Percentiles rank a stretch among this genome's conserved stretches.
Evolutionary conservation across 2,329 filamentous ascomycete genomes (phyloP).

Genomic region (Alternaria triticina): DNA sequence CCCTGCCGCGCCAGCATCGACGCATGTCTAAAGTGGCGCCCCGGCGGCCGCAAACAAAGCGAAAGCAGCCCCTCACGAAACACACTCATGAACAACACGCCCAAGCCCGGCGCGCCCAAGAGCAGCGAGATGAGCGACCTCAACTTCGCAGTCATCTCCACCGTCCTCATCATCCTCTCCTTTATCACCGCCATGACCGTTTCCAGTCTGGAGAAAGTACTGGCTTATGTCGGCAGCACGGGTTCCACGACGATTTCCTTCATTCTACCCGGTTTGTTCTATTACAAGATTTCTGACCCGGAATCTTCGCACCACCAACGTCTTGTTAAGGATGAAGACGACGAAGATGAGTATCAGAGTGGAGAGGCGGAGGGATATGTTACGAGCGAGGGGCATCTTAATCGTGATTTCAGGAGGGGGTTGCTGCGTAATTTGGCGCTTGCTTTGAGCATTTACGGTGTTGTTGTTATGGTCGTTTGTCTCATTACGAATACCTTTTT

Average conservation of each 20-base stretch:
- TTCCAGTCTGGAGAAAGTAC: constrained; percentile 83
- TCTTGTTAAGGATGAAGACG: constrained; percentile 89
- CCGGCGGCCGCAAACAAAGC: constrained; percentile 51
- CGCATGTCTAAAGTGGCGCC: constrained; percentile 92
- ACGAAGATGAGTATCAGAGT: constrained; percentile 68
- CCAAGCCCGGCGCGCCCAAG: constrained; percentile 19
- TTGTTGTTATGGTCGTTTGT: constrained; percentile 88
- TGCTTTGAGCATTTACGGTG: constrained; percentile 79
- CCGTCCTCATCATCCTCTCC: constrained; percentile 79
- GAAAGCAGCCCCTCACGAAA: constrained; percentile 51
- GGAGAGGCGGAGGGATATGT: constrained; percentile 59
- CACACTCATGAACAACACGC: constrained; percentile 52
- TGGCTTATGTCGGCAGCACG: constrained; percentile 94
- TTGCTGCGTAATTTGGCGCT: constrained; percentile 75
- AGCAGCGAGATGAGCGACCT: constrained; percentile 76
- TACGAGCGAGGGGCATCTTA: constrained; percentile 55
- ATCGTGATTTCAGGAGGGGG: constrained; percentile 68
- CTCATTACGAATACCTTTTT: constrained; percentile 86
- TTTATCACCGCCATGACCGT: constrained; percentile 93
- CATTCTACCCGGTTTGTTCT: constrained; percentile 93
- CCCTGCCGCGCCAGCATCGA: constrained; percentile 95
- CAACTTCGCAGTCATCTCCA: constrained; percentile 89
- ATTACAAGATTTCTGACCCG: constrained; percentile 96
- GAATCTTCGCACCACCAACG: constrained; percentile 86
- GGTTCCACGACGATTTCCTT: constrained; percentile 96